phyloP scores from a whole-genome alignment of 164 flowering plant genomes.

The Vitis cinerea region DNA sequence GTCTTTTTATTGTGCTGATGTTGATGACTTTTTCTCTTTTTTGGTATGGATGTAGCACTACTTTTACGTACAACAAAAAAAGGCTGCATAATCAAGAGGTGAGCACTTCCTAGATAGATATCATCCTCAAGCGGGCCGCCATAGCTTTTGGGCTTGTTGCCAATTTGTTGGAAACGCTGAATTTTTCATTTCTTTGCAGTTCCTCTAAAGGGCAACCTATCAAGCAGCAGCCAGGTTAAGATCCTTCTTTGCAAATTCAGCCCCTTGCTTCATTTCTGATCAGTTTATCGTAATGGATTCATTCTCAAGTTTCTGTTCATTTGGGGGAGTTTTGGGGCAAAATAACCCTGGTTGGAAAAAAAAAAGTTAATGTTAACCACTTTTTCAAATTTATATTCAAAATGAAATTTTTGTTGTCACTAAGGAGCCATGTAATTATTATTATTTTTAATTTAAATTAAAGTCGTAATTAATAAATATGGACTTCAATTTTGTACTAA shows the following conservation, averaged over 20 bases:
- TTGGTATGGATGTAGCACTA: not conserved
- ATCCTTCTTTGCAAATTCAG: not conserved
- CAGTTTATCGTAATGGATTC: not conserved
- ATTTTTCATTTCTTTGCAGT: constrained; percentile 15
- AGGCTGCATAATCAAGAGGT: constrained; percentile 50
- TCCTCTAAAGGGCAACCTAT: constrained; percentile 26
- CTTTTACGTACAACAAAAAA: not conserved
- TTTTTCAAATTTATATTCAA: too few species aligned
- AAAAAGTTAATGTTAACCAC: too few species aligned
- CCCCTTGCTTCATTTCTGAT: not conserved
- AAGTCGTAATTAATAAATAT: too few species aligned
- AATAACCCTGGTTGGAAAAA: too few species aligned
- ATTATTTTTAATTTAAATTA: too few species aligned
- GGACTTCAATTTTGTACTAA: too few species aligned
- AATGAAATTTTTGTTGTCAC: too few species aligned
- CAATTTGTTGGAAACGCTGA: not conserved
- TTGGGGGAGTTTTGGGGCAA: not conserved
- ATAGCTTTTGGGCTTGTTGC: not conserved
- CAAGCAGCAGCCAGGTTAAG: constrained; percentile 23
- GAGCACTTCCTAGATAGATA: not conserved
- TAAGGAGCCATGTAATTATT: too few species aligned
- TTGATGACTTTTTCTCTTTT: not conserved
- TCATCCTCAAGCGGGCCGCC: not conserved
- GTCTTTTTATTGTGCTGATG: too few species aligned
- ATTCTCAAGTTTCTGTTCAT: not conserved